phyloP scores from a whole-genome alignment of 352 stramenopile genomes.

The Globisporangium irregulare region DNA sequence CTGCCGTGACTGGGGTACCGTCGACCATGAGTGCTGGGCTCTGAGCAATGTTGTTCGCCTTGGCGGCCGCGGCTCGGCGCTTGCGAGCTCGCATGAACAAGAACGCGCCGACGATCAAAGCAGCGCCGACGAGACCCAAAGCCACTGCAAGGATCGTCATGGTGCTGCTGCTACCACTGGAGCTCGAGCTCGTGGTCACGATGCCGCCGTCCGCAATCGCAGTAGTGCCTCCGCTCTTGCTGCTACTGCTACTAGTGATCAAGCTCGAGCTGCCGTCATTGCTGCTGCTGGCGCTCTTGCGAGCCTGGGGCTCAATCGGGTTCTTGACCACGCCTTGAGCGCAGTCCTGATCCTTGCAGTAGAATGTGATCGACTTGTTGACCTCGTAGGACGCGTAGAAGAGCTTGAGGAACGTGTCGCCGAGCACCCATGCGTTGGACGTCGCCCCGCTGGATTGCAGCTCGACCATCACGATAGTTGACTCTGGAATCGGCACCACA shows the following conservation, averaged over 20 bases:
- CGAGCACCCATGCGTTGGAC: slow-evolving; percentile 66
- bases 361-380: slow-evolving; percentile 59
- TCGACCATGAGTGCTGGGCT: not conserved
- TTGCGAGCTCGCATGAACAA: slow-evolving; percentile 18
- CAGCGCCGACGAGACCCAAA: slow-evolving; percentile 34
- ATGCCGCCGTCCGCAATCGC: slow-evolving; percentile 15
- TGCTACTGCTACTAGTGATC: not conserved
- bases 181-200: slow-evolving; percentile 13
- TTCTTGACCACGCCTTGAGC: slow-evolving; percentile 20
- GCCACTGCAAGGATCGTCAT: slow-evolving; percentile 34
- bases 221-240: not conserved
- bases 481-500: slow-evolving; percentile 29
- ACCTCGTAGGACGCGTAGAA: slow-evolving; percentile 75
- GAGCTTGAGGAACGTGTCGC: slow-evolving; percentile 68
- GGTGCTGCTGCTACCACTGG: slow-evolving; percentile 18
- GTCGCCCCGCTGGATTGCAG: slow-evolving; percentile 28
- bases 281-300: slow-evolving; percentile 13
- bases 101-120: slow-evolving; percentile 33
- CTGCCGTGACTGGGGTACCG: not conserved
- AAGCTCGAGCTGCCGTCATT: not conserved
- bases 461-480: slow-evolving; percentile 32
- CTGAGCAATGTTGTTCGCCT: not conserved
- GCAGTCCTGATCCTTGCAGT: slow-evolving; percentile 53
- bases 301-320: slow-evolving; percentile 4
- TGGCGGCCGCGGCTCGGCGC: not conserved